Evolutionary conservation across 2,329 filamentous ascomycete genomes (phyloP).

Genomic region (Monosporascus sp.): DNA sequence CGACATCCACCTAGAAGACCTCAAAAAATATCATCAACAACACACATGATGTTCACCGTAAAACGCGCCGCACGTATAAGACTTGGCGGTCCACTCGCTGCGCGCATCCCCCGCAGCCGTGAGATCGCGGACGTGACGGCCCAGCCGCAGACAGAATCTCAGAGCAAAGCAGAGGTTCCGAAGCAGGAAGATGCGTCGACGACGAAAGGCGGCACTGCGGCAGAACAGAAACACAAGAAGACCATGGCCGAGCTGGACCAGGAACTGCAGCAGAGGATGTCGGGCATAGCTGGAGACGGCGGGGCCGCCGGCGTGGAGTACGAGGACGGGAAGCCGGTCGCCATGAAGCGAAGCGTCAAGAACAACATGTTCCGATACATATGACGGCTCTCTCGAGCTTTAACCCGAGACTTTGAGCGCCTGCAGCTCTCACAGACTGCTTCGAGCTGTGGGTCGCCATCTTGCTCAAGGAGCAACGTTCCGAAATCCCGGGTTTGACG

Average conservation of each 20-base stretch:
- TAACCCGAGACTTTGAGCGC: too few species aligned
- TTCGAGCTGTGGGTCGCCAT: too few species aligned
- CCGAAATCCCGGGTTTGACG: too few species aligned
- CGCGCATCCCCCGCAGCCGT: not conserved
- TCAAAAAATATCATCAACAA: not conserved
- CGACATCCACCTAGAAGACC: not conserved
- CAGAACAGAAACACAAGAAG: slow-evolving; percentile 32
- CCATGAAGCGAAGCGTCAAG: slow-evolving; percentile 68
- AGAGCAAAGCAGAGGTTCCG: not conserved
- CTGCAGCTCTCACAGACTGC: too few species aligned
- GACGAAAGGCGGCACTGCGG: not conserved
- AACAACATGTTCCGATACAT: slow-evolving; percentile 76
- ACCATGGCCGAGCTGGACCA: slow-evolving; percentile 59
- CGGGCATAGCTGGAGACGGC: slow-evolving; percentile 62
- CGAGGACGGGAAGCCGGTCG: slow-evolving; percentile 65
- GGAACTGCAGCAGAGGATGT: slow-evolving; percentile 60
- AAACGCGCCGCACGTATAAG: not conserved
- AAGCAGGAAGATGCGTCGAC: not conserved
- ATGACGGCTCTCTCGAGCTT: slow-evolving; percentile 22
- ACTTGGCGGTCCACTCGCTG: not conserved
- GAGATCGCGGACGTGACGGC: not conserved
- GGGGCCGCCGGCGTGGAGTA: slow-evolving; percentile 68
- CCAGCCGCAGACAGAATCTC: not conserved
- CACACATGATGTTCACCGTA: not conserved
- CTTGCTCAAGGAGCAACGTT: too few species aligned